Base-by-base conservation (phyloP, 768 basidiomycete species). In the Calocybe indica region DNA sequence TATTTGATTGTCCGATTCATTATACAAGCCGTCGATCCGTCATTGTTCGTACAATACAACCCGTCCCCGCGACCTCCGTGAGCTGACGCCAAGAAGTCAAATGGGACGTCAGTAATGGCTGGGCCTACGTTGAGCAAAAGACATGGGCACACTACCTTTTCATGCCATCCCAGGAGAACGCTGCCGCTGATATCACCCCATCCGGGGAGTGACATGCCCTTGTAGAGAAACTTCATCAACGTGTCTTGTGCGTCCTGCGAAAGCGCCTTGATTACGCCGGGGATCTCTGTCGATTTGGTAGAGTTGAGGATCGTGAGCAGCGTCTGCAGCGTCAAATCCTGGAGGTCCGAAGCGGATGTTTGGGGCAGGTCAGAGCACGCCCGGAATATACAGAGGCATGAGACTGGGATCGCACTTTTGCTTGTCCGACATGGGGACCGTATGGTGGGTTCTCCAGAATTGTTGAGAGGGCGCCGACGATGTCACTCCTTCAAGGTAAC, bases 211-310 rank as follows among this genome's bases (percentile, higher is more conserved):
- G 69, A 76, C 94, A 96, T 97, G 11, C 91, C 94, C 70, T 98
- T 98, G 79, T 97, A 98, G 11, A 98, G 72, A 61, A 95, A 98
- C 63, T 94, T 95, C 95, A 96, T 98, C 46, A 97, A 75, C 31
- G 85, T 88, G 60, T 96, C 95, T 59, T 93, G 90, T 38, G 77
- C 69, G 43, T 89, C 85, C 55, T 76, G 76, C 2, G 83, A 76
- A 30, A 97, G 75, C 0, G 74, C 63, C 58, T 83, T 87, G 62
- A 96, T 75, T 43, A 88, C 80, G 22, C 69, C 68, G 2, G 85
- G 74, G 52, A 97, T 91, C 52, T 97, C 94, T 2, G 89, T 77
- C 5, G 92, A 72, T 63, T 95, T 92, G 9, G 93, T 96, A 48
- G 89, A 92, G 74, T 96, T 97, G 52, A 97, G 79, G 53, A 98